A percentile compares a stretch with the other conserved stretches of the same genome.
Conservation (phyloP, 2,329 filamentous ascomycete genomes). For the Aspergillus viridinutans region DNA sequence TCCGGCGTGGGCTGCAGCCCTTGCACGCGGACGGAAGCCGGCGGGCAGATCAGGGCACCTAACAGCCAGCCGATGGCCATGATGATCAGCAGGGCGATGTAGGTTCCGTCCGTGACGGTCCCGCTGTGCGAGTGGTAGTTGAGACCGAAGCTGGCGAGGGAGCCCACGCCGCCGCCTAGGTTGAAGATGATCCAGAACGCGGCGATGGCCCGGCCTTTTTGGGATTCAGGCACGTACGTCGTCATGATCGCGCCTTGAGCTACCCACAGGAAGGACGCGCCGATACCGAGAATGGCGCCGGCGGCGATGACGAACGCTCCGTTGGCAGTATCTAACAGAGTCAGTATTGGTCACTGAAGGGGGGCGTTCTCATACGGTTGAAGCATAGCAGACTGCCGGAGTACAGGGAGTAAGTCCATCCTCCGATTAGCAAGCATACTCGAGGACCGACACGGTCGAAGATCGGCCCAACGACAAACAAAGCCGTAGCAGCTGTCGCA, state of each 20-base stretch:
- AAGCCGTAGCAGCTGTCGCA: constrained; percentile 41
- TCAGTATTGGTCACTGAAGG: not conserved
- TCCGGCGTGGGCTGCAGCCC: constrained; percentile 37
- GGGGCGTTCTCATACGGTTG: constrained; percentile 30
- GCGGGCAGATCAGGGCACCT: constrained; percentile 47
- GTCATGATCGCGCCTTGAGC: constrained; percentile 49
- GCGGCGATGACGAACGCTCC: constrained; percentile 44
- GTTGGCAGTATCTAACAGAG: constrained; percentile 28
- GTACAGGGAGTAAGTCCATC: constrained; percentile 47
- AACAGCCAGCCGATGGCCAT: constrained; percentile 50
- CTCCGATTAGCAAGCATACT: constrained; percentile 42
- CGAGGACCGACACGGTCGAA: constrained; percentile 43
- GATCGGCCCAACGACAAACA: constrained; percentile 45
- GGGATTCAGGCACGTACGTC: constrained; percentile 41
- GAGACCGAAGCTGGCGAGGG: constrained; percentile 43
- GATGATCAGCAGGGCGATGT: constrained; percentile 48
- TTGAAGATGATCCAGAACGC: constrained; percentile 48
- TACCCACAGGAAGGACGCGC: constrained; percentile 46
- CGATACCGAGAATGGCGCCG: constrained; percentile 45
- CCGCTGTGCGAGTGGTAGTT: constrained; percentile 41
- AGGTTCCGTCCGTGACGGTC: constrained; percentile 49
- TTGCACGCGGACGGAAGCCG: constrained; percentile 39
- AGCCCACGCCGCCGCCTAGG: constrained; percentile 43
- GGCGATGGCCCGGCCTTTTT: constrained; percentile 43
- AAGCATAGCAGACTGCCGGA: constrained; percentile 44